A percentile compares a stretch with the other conserved stretches of the same genome.
These are phyloP conservation scores for Vitis rotundifolia DNA, from an alignment of 164 flowering plant species.

Conservation along the genomic window DNA sequence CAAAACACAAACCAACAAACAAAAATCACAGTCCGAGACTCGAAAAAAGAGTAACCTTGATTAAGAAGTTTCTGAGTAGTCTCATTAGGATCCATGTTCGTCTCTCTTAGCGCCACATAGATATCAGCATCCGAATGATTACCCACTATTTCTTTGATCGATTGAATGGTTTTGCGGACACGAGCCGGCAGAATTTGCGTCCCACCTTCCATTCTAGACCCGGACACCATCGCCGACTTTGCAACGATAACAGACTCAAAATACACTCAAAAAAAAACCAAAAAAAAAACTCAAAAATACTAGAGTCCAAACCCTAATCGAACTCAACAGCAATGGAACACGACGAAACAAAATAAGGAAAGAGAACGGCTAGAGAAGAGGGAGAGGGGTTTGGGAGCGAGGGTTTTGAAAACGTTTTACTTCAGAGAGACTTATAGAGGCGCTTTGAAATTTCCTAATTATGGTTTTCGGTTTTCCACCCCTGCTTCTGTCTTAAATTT, in stretches of 20 bases:
- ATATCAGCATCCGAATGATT: constrained; percentile 85
- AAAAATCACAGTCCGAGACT: not conserved
- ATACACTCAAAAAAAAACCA: not conserved
- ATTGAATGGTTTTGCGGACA: constrained; percentile 60
- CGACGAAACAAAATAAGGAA: not conserved
- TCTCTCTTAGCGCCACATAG: constrained; percentile 66
- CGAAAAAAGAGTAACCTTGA: constrained; percentile 55
- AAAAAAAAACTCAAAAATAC: not conserved
- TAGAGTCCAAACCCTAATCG: constrained; percentile 9
- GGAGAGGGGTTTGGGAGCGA: constrained; percentile 16
- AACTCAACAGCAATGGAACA: not conserved
- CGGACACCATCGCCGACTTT: constrained; percentile 40
- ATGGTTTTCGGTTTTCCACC: not conserved
- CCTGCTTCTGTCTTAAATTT: not conserved
- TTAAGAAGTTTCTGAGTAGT: constrained; percentile 70
- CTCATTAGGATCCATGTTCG: constrained; percentile 89
- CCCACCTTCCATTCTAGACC: constrained; percentile 43
- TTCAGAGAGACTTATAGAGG: not conserved
- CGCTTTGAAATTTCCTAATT: not conserved
- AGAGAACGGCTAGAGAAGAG: constrained; percentile 15
- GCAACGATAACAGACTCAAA: not conserved
- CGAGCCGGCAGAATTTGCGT: constrained; percentile 40
- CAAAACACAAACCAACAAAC: not conserved
- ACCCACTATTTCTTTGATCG: constrained; percentile 76
- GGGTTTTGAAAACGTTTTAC: constrained; percentile 42